A percentile compares a stretch with the other conserved stretches of the same genome.
phyloP scores from a whole-genome alignment of 768 basidiomycete species.

The Termitomyces heimii region DNA sequence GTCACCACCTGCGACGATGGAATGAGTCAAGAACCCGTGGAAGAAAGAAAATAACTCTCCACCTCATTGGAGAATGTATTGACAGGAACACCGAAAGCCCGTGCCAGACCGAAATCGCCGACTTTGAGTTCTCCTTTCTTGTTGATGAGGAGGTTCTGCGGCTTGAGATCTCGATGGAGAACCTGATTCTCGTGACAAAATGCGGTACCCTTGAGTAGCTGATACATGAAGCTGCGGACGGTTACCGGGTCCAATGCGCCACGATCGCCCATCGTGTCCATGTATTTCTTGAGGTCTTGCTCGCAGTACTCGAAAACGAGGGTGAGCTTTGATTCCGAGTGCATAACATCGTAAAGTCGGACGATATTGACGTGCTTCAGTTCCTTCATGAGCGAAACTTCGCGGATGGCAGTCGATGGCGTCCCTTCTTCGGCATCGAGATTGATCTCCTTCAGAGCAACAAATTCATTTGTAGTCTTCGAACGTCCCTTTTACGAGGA shows the following conservation, averaged over 20 bases:
- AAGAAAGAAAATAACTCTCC: not conserved
- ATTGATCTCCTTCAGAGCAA: conserved; percentile 98
- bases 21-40: not conserved
- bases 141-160: conserved; percentile 97
- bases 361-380: conserved; percentile 99
- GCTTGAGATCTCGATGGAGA: conserved; percentile 95
- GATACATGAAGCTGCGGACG: conserved; percentile 97
- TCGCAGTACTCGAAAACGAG: conserved; percentile 99
- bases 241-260: conserved; percentile 88
- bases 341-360: conserved; percentile 96
- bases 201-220: conserved; percentile 93
- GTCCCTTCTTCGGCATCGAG: conserved; percentile 99
- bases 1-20: conserved; percentile 74
- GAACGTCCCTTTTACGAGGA: conserved; percentile 68
- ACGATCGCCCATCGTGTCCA: conserved; percentile 96
- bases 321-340: conserved; percentile 96
- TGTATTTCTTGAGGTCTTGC: conserved; percentile 97
- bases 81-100: conserved; percentile 97
- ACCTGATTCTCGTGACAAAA: conserved; percentile 99
- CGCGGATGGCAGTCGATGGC: conserved; percentile 96
- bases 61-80: conserved; percentile 99
- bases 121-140: conserved; percentile 95
- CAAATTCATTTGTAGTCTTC: conserved; percentile 96
- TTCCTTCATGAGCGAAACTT: conserved; percentile 99
- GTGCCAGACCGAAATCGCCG: conserved; percentile 95